These are phyloP conservation scores for Fragilaria radians DNA, from an alignment of 108 stramenopile species.

Conservation along the genomic window DNA sequence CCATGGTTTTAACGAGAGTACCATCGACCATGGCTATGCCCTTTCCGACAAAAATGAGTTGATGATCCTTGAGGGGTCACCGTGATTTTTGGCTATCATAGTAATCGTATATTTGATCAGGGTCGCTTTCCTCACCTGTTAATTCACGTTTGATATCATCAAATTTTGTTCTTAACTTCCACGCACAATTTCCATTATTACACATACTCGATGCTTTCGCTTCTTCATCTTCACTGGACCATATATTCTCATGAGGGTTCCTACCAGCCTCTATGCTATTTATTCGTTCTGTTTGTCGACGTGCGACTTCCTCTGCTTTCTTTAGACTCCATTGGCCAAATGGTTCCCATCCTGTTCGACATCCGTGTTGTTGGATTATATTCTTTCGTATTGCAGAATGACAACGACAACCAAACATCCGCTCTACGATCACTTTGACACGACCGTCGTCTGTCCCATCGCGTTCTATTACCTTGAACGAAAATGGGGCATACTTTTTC, in stretches of 20 bases:
- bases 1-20: background rate
- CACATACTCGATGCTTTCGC: conserved; percentile 40
- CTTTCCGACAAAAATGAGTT: background rate
- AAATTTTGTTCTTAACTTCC: conserved; percentile 69
- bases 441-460: conserved; percentile 11
- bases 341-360: conserved; percentile 77
- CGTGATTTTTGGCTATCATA: background rate
- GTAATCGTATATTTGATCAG: background rate
- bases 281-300: conserved; percentile 40
- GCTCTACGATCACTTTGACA: conserved; percentile 44
- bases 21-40: background rate
- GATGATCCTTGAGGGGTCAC: background rate
- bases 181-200: conserved; percentile 71
- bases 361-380: conserved; percentile 59
- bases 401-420: conserved; percentile 75
- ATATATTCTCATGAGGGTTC: conserved; percentile 8
- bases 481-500: conserved; percentile 83
- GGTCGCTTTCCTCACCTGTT: background rate
- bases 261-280: conserved; percentile 17
- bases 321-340: conserved; percentile 81
- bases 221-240: conserved; percentile 32
- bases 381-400: conserved; percentile 54
- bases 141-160: conserved; percentile 59
- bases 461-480: conserved; percentile 29
- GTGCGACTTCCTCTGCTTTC: conserved; percentile 60